Conservation (phyloP, 148 eudicot genomes). For the Cornus suecica region DNA sequence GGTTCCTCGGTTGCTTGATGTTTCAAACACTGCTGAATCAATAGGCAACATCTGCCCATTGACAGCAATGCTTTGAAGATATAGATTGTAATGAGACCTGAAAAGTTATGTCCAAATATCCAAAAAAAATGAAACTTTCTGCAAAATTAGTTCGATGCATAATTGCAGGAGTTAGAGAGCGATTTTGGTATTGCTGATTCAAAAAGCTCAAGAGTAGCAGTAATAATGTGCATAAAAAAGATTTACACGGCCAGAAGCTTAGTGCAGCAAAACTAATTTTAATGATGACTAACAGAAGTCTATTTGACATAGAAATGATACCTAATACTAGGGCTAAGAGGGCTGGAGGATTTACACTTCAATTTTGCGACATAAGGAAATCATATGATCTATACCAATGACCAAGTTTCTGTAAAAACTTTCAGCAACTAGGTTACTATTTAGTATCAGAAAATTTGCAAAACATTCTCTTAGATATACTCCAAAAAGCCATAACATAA, state of each 20-base stretch:
- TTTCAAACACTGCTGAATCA: conserved; percentile 64
- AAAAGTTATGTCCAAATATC: conserved; percentile 23
- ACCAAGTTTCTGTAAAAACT: not conserved
- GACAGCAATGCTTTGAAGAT: conserved; percentile 75
- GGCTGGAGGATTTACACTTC: not conserved
- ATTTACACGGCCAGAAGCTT: not conserved
- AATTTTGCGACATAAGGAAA: not conserved
- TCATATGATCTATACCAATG: not conserved
- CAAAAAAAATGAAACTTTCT: conserved; percentile 12
- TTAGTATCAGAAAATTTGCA: too few relatives aligned
- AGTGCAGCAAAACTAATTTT: not conserved
- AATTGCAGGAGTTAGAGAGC: not conserved
- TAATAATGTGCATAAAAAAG: not conserved
- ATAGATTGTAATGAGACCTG: conserved; percentile 92
- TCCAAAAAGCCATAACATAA: too few relatives aligned
- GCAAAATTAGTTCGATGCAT: not conserved
- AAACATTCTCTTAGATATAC: too few relatives aligned
- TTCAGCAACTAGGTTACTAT: not conserved
- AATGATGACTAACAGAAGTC: not conserved
- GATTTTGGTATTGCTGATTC: not conserved
- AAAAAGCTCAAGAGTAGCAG: not conserved
- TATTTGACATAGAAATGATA: not conserved
- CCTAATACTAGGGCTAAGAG: not conserved
- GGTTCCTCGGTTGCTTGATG: conserved; percentile 75
- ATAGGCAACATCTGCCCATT: conserved; percentile 77